phyloP scores from a whole-genome alignment of 352 stramenopile species.

The Phytopythium cucurbitacearum region DNA sequence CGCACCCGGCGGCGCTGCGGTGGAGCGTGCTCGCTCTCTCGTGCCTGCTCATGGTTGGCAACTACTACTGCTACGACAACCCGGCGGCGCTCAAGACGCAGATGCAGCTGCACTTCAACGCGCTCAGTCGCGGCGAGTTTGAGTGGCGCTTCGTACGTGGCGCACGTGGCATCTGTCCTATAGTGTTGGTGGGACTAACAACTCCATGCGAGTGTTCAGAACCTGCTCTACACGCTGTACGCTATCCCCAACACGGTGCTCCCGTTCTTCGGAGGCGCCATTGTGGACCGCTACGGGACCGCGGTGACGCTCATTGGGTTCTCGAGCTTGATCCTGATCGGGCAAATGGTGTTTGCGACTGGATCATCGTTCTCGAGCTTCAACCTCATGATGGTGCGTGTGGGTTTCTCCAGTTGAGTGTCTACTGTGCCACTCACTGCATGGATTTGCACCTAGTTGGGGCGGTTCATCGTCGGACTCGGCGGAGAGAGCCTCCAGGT shows the following conservation, averaged over 20 bases:
- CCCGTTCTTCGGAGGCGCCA: slow-evolving; percentile 90
- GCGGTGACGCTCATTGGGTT: slow-evolving; percentile 85
- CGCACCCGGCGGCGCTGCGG: slow-evolving; percentile 65
- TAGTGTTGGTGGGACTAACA: neutral
- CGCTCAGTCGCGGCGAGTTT: slow-evolving; percentile 63
- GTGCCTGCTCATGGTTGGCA: slow-evolving; percentile 87
- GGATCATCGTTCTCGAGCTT: slow-evolving; percentile 80
- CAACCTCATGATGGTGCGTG: slow-evolving; percentile 62
- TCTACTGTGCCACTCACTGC: neutral
- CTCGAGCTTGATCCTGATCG: slow-evolving; percentile 71
- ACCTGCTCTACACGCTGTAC: slow-evolving; percentile 92
- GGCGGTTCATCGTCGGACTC: slow-evolving; percentile 89
- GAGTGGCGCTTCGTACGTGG: slow-evolving; percentile 79
- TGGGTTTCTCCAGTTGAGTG: neutral
- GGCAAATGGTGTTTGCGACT: slow-evolving; percentile 87
- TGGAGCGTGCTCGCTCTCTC: slow-evolving; percentile 86
- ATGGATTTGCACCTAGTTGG: slow-evolving; percentile 8
- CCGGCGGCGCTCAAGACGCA: slow-evolving; percentile 84
- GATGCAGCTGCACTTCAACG: slow-evolving; percentile 79
- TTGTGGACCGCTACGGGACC: slow-evolving; percentile 88
- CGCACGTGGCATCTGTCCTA: neutral
- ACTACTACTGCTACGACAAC: slow-evolving; percentile 92
- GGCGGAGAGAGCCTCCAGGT: slow-evolving; percentile 91
- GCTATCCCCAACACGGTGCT: slow-evolving; percentile 91
- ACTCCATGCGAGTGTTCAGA: slow-evolving; percentile 31